phyloP scores from a whole-genome alignment of 345 rosid genomes.

The Lepidium africanum region DNA sequence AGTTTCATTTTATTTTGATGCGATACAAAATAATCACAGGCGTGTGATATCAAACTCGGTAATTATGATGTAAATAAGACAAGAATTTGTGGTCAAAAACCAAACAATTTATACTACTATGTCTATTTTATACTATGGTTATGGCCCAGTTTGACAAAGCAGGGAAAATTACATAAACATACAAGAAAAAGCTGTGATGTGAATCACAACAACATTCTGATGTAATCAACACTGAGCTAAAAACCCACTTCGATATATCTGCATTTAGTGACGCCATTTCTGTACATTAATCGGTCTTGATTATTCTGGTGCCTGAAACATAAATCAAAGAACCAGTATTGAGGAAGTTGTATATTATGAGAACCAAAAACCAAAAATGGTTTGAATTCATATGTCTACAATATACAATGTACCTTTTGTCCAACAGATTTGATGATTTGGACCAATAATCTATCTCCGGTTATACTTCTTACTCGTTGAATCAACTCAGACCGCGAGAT shows the following conservation, averaged over 20 bases:
- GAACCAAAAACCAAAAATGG: neutral
- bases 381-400: neutral
- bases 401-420: conserved; percentile 32
- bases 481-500: conserved; percentile 49
- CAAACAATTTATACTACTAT: neutral
- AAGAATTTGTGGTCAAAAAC: neutral
- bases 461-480: conserved; percentile 40
- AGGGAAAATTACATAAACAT: neutral
- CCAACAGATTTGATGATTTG: conserved; percentile 46
- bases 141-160: conserved; percentile 39
- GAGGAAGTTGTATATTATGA: neutral
- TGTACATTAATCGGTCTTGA: conserved; percentile 1
- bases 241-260: neutral
- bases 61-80: conserved; percentile 14
- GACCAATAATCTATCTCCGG: conserved; percentile 59
- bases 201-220: neutral
- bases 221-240: neutral
- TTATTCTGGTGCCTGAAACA: conserved; percentile 6
- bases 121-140: conserved; percentile 25
- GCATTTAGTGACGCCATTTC: neutral
- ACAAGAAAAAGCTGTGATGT: neutral
- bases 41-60: neutral
- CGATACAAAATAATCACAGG: conserved; percentile 3
- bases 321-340: neutral
- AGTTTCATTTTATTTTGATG: neutral